A percentile compares a stretch with the other conserved stretches of the same genome.
These are phyloP conservation scores for Amaranthus tricolor DNA, from an alignment of 179 eudicot species.

Conservation along the genomic window DNA sequence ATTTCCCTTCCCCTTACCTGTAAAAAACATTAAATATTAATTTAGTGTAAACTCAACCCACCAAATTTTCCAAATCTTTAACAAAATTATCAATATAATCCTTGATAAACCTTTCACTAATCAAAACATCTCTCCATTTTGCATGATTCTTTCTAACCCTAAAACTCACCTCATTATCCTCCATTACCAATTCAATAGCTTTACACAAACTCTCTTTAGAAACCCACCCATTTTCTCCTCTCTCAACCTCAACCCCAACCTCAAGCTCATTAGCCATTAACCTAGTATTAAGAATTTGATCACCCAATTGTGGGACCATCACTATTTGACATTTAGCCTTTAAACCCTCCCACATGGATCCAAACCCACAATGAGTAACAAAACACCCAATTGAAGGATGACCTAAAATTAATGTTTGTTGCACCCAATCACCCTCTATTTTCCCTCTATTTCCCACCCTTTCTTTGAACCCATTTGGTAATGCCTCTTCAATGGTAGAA, in stretches of 20 bases:
- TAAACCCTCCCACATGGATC: constrained; percentile 85
- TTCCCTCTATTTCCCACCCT: constrained; percentile 42
- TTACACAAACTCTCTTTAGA: constrained; percentile 55
- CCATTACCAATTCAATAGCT: constrained; percentile 50
- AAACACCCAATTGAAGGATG: constrained; percentile 73
- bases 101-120: constrained; percentile 42
- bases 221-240: constrained; percentile 50
- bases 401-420: constrained; percentile 40
- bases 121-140: constrained; percentile 45
- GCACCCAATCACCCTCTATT: constrained; percentile 63
- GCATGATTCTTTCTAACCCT: constrained; percentile 42
- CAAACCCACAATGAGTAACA: constrained; percentile 75
- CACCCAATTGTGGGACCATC: constrained; percentile 59
- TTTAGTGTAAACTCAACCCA: constrained; percentile 3
- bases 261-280: constrained; percentile 51
- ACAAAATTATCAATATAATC: constrained; percentile 51
- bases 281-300: constrained; percentile 64
- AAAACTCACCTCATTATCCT: constrained; percentile 37
- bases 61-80: constrained; percentile 29
- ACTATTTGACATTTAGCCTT: constrained; percentile 54
- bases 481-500: constrained; percentile 47
- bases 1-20: no score
- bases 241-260: constrained; percentile 73
- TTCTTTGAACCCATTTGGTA: constrained; percentile 49
- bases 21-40: no score